phyloP scores from a whole-genome alignment of 2,329 filamentous ascomycete species.

The Fusarium hainanense region DNA sequence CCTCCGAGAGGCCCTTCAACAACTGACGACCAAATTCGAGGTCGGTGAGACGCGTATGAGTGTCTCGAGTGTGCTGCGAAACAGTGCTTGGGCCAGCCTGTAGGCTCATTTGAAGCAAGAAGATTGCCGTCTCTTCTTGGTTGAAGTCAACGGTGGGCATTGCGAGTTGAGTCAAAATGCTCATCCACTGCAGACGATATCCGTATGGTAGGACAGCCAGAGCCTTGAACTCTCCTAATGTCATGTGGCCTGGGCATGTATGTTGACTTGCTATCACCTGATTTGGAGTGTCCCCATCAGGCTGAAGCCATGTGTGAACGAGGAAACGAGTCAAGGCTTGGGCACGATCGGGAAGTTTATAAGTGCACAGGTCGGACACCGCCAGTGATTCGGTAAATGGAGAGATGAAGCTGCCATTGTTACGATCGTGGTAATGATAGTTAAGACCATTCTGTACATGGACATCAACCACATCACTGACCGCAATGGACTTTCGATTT shows the following conservation, averaged over 20 bases:
- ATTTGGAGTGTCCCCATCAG: conserved; percentile 55
- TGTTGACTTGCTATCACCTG: conserved; percentile 61
- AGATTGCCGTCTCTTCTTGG: conserved; percentile 27
- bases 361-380: conserved; percentile 23
- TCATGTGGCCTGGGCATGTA: conserved; percentile 60
- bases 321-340: conserved; percentile 30
- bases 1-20: not conserved
- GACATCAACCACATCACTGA: conserved; percentile 21
- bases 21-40: conserved; percentile 14
- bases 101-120: conserved; percentile 39
- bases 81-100: conserved; percentile 28
- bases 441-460: conserved; percentile 42
- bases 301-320: not conserved
- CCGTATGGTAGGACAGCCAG: conserved; percentile 31
- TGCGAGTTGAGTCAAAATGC: conserved; percentile 36
- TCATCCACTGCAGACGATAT: conserved; percentile 36
- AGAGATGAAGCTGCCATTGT: not conserved
- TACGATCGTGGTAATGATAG: conserved; percentile 33
- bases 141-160: conserved; percentile 43
- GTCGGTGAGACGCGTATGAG: conserved; percentile 14
- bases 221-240: conserved; percentile 64
- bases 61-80: not conserved
- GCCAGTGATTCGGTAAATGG: not conserved
- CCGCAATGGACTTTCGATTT: not conserved
- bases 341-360: conserved; percentile 23